Percentiles rank a stretch among this genome's conserved stretches.
These are phyloP conservation scores for Cerrena zonata DNA, from an alignment of 1,284 basidiomycete genomes.

Conservation along the genomic window DNA sequence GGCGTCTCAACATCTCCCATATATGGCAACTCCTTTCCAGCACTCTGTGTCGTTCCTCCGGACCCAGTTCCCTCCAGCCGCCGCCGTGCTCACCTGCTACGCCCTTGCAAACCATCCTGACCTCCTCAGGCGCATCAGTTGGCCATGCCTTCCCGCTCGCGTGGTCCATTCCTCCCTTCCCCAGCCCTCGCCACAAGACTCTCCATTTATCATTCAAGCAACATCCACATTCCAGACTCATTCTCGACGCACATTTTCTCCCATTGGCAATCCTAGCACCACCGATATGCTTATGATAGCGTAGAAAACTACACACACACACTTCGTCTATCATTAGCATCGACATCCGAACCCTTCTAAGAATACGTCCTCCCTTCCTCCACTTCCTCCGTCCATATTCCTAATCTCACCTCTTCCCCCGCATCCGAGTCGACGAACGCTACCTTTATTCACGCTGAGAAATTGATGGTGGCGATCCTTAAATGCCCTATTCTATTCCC, in stretches of 20 bases:
- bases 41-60: not conserved
- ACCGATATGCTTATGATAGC: too few relatives aligned
- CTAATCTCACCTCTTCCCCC: not conserved
- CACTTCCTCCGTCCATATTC: not conserved
- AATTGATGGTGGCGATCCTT: conserved; percentile 17
- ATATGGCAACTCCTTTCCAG: conserved; percentile 9
- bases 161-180: not conserved
- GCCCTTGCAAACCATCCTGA: not conserved
- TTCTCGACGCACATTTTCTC: too few relatives aligned
- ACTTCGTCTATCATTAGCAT: not conserved
- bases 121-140: not conserved
- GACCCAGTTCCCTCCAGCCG: conserved; percentile 3
- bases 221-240: not conserved
- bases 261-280: too few relatives aligned
- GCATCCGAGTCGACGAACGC: conserved; percentile 5
- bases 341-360: not conserved
- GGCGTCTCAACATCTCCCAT: conserved; percentile 5
- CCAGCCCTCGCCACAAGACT: not conserved
- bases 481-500: conserved; percentile 20
- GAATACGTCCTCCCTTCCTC: not conserved
- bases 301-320: too few relatives aligned
- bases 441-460: too few relatives aligned
- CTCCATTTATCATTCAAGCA: not conserved
- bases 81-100: conserved; percentile 8
- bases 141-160: not conserved